Base-by-base conservation (phyloP, 2,329 filamentous ascomycete species). In the Trichophyton schoenleinii region DNA sequence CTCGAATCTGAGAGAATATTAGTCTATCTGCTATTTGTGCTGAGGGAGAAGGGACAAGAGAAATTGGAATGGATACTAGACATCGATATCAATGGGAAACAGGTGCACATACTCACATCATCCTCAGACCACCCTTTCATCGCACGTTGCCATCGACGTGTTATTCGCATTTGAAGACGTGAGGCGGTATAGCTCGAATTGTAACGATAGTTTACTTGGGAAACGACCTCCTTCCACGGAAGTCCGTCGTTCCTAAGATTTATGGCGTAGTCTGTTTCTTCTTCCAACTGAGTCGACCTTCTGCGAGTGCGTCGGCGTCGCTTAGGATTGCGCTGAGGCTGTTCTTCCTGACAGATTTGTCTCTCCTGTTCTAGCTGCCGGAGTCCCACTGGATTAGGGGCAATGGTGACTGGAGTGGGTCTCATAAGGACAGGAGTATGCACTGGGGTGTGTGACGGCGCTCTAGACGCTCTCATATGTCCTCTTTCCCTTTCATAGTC, bases 71-170 rank as follows among this genome's bases (percentile, higher is more conserved):
- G 20, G 20, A 3, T 9, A 22, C 3, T 48, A 25, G n/a, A 28
- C 3, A 53, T 31, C 2, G 34, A 53, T 34, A 5, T n/a, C 7
- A 34, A n/a, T 53, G 9, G 34, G 62, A 57, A 44, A 63, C 4
- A 60, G 18, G 49, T 36, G 65, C 68, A 75, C 74, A 67, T 75
- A 76, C 74, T 75, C 73, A 76, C 73, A 75, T 77, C 73, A 61
- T 71, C 68, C 63, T 75, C 72, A 61, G 74, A 72, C 74, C 74
- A 76, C 46, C 68, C 64, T 28, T 72, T 69, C 59, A 72, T 68
- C 60, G 73, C 72, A 52, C 72, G 70, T 49, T 73, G 65, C 44
- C 59, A 59, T 53, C 61, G 60, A 36, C 74, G 73, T 41, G 70
- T 65, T 63, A 74, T 69, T 36, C 74, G 71, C 74, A 77, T 77